These are phyloP conservation scores for Cyberlindnera euphorbiae DNA, from an alignment of 805 yeast genomes.

Conservation along the genomic window DNA sequence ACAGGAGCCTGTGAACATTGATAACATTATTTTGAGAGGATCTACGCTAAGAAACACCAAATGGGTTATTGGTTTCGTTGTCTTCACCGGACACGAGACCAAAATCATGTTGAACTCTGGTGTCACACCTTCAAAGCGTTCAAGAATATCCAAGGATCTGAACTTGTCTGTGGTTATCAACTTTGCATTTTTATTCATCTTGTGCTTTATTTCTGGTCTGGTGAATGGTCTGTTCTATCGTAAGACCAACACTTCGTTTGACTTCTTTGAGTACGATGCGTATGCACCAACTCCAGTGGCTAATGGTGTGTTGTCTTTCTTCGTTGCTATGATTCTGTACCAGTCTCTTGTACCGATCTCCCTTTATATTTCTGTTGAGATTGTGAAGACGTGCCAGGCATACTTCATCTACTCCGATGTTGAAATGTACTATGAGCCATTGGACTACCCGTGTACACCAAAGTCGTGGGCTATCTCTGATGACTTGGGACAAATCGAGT, in stretches of 20 bases:
- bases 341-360: conserved; percentile 82
- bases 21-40: conserved; percentile 68
- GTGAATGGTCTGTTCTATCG: conserved; percentile 67
- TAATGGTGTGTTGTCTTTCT: conserved; percentile 68
- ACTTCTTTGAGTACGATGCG: conserved; percentile 61
- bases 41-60: conserved; percentile 70
- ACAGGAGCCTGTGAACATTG: conserved; percentile 61
- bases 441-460: conserved; percentile 80
- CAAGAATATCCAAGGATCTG: conserved; percentile 69
- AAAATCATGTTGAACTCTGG: conserved; percentile 81
- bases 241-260: conserved; percentile 43
- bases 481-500: conserved; percentile 81
- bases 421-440: conserved; percentile 57
- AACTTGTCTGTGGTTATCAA: conserved; percentile 66
- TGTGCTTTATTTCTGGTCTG: conserved; percentile 66
- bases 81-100: conserved; percentile 74
- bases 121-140: conserved; percentile 68
- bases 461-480: conserved; percentile 83
- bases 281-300: conserved; percentile 58
- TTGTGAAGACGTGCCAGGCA: conserved; percentile 77
- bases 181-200: conserved; percentile 53
- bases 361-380: conserved; percentile 74
- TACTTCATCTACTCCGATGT: conserved; percentile 74
- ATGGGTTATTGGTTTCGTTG: conserved; percentile 74
- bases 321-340: conserved; percentile 70